Conservation (phyloP, 306 rosid genomes). For the Prunus kanzakura region DNA sequence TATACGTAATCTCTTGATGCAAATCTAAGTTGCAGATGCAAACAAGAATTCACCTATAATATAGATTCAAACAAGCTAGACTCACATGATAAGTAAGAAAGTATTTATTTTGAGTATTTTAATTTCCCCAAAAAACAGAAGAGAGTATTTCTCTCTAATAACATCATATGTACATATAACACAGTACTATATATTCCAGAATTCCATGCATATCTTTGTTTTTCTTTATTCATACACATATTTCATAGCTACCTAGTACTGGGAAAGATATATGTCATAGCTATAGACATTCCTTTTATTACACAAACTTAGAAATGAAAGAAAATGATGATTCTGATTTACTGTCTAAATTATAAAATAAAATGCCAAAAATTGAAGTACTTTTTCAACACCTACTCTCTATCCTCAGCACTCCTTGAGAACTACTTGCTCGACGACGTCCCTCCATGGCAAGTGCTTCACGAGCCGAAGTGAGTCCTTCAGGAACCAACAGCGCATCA, state of each 20-base stretch:
- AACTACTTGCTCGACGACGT: conserved; percentile 32
- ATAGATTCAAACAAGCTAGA: background rate
- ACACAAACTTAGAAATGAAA: no score
- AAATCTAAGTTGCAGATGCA: no score
- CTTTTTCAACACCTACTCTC: conserved; percentile 25
- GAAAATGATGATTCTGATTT: no score
- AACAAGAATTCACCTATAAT: no score
- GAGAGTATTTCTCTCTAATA: no score
- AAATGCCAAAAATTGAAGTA: background rate
- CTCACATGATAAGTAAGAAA: background rate
- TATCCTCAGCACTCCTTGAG: conserved; percentile 32
- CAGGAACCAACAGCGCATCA: conserved; percentile 52
- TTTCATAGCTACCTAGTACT: background rate
- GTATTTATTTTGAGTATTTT: background rate
- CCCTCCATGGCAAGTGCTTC: conserved; percentile 56
- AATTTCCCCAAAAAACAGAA: background rate
- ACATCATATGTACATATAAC: background rate
- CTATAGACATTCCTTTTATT: no score
- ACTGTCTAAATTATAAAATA: background rate
- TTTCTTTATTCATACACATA: background rate
- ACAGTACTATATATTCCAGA: background rate
- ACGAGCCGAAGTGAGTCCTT: conserved; percentile 50
- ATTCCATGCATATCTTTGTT: background rate
- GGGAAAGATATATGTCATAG: no score
- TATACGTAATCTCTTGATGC: no score